phyloP scores from a whole-genome alignment of 2,329 filamentous ascomycete species.

The Hypoxylon sp. region DNA sequence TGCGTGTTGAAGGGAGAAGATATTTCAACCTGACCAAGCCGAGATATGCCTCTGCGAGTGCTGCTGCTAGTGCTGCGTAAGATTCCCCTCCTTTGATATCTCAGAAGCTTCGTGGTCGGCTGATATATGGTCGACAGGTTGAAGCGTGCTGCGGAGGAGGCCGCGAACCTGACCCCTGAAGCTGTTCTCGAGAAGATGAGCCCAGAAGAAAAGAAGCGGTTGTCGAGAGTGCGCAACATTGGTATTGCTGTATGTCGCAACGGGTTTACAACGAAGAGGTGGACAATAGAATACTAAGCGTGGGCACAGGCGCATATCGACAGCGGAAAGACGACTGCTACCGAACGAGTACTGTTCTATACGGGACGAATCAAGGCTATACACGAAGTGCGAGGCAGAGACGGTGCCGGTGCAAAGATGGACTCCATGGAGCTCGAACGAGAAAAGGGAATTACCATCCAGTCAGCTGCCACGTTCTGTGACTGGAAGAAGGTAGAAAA shows the following conservation, averaged over 20 bases:
- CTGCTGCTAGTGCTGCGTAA: conserved; percentile 59
- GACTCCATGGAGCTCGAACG: conserved; percentile 99
- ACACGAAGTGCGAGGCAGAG: conserved; percentile 95
- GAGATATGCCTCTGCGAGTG: conserved; percentile 52
- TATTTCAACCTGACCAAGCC: conserved; percentile 59
- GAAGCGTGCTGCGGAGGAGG: conserved; percentile 67
- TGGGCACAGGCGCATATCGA: conserved; percentile 88
- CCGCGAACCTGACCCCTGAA: conserved; percentile 68
- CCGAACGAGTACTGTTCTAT: conserved; percentile 97
- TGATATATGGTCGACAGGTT: conserved; percentile 54
- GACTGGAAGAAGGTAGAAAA: conserved; percentile 93
- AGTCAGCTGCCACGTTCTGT: conserved; percentile 97
- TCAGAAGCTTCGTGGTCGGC: conserved; percentile 1
- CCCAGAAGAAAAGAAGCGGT: conserved; percentile 81
- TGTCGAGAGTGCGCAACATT: conserved; percentile 92
- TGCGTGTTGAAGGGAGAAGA: conserved; percentile 55
- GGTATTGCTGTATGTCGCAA: conserved; percentile 84
- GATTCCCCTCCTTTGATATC: conserved; percentile 36
- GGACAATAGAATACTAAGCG: conserved; percentile 32
- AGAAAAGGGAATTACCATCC: conserved; percentile 99
- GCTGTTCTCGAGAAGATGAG: conserved; percentile 83
- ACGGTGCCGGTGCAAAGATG: conserved; percentile 98
- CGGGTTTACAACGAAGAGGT: conserved; percentile 8
- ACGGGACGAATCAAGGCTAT: conserved; percentile 97
- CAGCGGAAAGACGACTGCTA: conserved; percentile 96